Conservation (phyloP, 345 rosid species). For the Eucalyptus caleyi region DNA sequence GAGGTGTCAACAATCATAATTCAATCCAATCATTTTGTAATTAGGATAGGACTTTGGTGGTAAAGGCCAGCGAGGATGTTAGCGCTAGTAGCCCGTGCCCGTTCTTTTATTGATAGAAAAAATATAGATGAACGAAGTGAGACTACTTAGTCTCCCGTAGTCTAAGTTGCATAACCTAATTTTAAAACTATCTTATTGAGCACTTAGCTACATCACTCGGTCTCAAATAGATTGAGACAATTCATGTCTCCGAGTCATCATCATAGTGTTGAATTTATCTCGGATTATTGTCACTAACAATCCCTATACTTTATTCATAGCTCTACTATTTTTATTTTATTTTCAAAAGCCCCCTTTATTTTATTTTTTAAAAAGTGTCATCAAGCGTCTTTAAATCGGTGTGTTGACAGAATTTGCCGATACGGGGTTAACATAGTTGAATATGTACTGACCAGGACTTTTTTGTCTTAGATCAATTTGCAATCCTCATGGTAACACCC, state of each 20-base stretch:
- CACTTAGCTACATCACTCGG: neutral
- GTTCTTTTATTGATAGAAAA: neutral
- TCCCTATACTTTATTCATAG: neutral
- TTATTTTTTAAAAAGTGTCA: neutral
- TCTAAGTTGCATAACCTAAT: neutral
- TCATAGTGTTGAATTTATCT: neutral
- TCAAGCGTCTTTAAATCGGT: neutral
- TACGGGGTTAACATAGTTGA: neutral
- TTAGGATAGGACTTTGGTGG: fast-evolving
- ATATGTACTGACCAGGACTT: too few species aligned
- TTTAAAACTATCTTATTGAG: fast-evolving
- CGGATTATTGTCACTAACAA: neutral
- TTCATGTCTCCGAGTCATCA: fast-evolving
- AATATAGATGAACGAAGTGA: neutral
- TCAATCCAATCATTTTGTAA: too few species aligned
- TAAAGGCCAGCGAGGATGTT: too few species aligned
- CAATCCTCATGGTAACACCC: neutral
- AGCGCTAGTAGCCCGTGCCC: neutral
- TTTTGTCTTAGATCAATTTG: neutral
- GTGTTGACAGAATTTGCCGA: neutral
- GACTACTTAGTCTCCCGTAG: neutral
- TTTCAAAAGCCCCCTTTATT: neutral
- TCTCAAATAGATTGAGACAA: neutral
- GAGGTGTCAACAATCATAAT: too few species aligned
- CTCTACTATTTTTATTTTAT: fast-evolving